A percentile compares a stretch with the other conserved stretches of the same genome.
Evolutionary conservation across 2,329 filamentous ascomycete species (phyloP).

Genomic region (Cladosporium colombiae): DNA sequence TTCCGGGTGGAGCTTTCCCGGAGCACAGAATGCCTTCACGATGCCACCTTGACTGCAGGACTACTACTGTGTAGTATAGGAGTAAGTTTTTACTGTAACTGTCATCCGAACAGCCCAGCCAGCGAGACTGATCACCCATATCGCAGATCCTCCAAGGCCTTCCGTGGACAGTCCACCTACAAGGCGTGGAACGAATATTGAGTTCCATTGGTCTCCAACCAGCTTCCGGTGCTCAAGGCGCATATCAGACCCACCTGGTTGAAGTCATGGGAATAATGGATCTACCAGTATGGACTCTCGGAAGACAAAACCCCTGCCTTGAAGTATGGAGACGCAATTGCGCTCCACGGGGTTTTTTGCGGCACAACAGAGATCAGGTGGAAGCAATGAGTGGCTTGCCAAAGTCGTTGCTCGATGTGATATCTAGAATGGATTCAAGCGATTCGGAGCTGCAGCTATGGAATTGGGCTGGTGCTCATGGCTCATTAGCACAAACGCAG

Average conservation of each 20-base stretch:
- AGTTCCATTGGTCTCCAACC: neutral
- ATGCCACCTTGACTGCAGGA: neutral
- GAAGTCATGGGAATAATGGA: neutral
- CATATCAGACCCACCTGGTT: neutral
- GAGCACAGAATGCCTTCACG: neutral
- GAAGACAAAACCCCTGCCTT: neutral
- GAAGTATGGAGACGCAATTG: neutral
- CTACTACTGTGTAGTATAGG: neutral
- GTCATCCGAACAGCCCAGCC: neutral
- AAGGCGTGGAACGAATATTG: neutral
- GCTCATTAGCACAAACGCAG: neutral
- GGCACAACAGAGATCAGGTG: neutral
- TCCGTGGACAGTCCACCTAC: neutral
- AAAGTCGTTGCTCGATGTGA: neutral
- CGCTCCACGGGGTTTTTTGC: neutral
- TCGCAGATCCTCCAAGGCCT: neutral
- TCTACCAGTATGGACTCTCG: neutral
- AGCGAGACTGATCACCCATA: neutral
- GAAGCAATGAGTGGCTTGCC: neutral
- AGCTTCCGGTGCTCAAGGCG: neutral
- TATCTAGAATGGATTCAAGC: neutral
- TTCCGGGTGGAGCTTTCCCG: neutral
- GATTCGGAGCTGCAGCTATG: neutral
- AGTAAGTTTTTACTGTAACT: neutral
- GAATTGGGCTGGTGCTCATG: neutral